phyloP scores from a whole-genome alignment of 306 rosid genomes.

The Dicorynia guianensis region DNA sequence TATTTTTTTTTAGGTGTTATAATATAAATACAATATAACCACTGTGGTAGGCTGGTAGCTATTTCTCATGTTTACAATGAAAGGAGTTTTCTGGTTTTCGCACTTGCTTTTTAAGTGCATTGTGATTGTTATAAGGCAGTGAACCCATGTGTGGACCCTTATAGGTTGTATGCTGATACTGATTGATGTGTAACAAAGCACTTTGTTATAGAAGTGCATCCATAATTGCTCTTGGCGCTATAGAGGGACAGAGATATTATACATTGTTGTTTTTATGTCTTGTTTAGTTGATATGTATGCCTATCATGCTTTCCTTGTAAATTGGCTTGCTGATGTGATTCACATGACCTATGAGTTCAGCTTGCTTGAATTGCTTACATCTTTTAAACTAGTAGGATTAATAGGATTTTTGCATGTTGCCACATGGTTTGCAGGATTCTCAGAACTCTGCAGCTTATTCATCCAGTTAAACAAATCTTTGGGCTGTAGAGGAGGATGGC shows the following conservation, averaged over 20 bases:
- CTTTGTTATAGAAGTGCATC: background rate
- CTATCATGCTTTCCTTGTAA: constrained; percentile 18
- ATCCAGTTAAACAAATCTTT: constrained; percentile 32
- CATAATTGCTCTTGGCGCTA: constrained; percentile 1
- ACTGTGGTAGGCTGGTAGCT: background rate
- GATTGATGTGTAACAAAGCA: background rate
- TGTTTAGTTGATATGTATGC: background rate
- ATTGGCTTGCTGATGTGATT: constrained; percentile 8
- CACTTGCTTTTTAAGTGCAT: background rate
- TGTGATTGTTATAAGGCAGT: constrained; percentile 4
- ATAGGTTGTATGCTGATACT: background rate
- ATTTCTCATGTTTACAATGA: background rate
- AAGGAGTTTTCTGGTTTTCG: constrained; percentile 15
- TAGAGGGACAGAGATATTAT: background rate
- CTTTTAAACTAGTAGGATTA: constrained; percentile 10
- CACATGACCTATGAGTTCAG: background rate
- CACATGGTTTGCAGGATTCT: constrained; percentile 50
- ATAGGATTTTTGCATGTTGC: constrained; percentile 39
- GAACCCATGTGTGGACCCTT: constrained; percentile 11
- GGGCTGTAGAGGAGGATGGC: constrained; percentile 60
- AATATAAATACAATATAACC: background rate
- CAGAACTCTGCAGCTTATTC: constrained; percentile 42
- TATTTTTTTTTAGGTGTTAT: background rate
- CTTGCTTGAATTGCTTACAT: constrained; percentile 5
- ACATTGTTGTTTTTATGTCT: constrained; percentile 6